These are phyloP conservation scores for Candida sp. DNA, from an alignment of 1,139 yeast genomes.

Conservation along the genomic window DNA sequence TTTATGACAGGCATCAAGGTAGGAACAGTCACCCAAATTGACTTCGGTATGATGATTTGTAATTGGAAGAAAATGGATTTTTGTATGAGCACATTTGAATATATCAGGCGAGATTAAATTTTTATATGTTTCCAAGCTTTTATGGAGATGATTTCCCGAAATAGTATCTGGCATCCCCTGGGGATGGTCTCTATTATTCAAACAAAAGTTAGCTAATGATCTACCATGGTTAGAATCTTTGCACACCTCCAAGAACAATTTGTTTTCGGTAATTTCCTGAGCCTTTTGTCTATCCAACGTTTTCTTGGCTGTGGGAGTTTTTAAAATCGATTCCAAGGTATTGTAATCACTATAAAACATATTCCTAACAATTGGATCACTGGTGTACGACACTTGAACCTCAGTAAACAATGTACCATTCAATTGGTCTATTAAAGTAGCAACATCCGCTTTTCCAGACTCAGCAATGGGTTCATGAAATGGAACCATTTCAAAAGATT, in stretches of 20 bases:
- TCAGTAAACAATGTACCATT: slow-evolving; percentile 11
- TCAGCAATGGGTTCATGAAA: slow-evolving; percentile 1
- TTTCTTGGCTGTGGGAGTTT: slow-evolving; percentile 25
- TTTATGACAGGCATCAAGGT: slow-evolving; percentile 90
- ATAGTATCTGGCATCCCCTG: slow-evolving; percentile 10
- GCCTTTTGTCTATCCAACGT: slow-evolving; percentile 42
- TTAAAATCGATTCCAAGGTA: slow-evolving; percentile 13
- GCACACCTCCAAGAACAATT: slow-evolving; percentile 55
- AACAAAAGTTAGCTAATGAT: slow-evolving; percentile 24
- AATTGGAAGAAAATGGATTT: slow-evolving; percentile 64
- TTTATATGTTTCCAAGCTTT: slow-evolving; percentile 16
- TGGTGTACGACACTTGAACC: slow-evolving; percentile 9
- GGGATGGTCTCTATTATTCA: slow-evolving; percentile 16
- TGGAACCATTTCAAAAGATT: slow-evolving; percentile 2
- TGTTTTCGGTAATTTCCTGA: slow-evolving; percentile 25
- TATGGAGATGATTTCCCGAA: slow-evolving; percentile 16
- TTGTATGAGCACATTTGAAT: slow-evolving; percentile 40
- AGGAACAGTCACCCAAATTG: slow-evolving; percentile 87
- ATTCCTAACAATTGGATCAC: slow-evolving; percentile 7
- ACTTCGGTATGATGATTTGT: slow-evolving; percentile 55
- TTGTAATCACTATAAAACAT: slow-evolving; percentile 8
- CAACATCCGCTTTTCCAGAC: slow-evolving; percentile 5
- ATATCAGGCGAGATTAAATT: slow-evolving; percentile 21
- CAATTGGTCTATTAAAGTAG: slow-evolving; percentile 14
- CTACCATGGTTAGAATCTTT: slow-evolving; percentile 42